A percentile compares a stretch with the other conserved stretches of the same genome.
Conservation (phyloP, 176 grass and related monocot species). For the Aegilops umbellulata region DNA sequence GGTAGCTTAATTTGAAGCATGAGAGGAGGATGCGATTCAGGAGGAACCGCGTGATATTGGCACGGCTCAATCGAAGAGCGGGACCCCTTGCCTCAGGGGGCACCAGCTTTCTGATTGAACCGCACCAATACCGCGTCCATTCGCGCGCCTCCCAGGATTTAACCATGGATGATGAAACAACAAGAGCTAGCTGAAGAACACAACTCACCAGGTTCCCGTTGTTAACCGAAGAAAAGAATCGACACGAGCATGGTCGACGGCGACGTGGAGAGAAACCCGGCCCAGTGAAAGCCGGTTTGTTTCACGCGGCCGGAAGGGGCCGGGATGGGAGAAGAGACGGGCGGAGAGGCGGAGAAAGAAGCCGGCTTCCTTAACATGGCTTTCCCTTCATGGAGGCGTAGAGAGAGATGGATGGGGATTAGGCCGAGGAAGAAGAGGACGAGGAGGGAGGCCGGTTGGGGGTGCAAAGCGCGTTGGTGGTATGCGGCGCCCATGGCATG, state of each 20-base stretch:
- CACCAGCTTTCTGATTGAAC: conserved; percentile 81
- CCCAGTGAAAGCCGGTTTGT: too few relatives aligned
- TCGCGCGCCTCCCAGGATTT: neutral
- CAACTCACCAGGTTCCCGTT: neutral
- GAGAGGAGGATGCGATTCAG: neutral
- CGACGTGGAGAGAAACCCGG: too few relatives aligned
- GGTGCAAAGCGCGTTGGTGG: neutral
- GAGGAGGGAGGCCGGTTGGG: neutral
- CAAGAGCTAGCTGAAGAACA: neutral
- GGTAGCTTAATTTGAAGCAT: neutral
- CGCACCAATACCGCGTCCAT: conserved; percentile 61
- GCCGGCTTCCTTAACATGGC: too few relatives aligned
- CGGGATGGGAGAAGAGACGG: neutral
- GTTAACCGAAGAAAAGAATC: too few relatives aligned
- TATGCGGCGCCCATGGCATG: neutral
- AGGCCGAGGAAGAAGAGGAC: neutral
- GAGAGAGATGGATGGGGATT: too few relatives aligned
- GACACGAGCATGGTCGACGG: neutral
- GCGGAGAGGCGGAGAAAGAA: neutral
- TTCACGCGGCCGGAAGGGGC: neutral
- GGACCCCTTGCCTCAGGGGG: conserved; percentile 35
- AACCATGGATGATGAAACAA: too few relatives aligned
- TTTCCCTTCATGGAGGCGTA: neutral
- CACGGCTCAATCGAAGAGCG: conserved; percentile 91
- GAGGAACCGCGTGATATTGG: conserved; percentile 71